Percentiles rank a stretch among this genome's conserved stretches.
Evolutionary conservation across 768 basidiomycete genomes (phyloP).

Genomic region (Collybia nuda): DNA sequence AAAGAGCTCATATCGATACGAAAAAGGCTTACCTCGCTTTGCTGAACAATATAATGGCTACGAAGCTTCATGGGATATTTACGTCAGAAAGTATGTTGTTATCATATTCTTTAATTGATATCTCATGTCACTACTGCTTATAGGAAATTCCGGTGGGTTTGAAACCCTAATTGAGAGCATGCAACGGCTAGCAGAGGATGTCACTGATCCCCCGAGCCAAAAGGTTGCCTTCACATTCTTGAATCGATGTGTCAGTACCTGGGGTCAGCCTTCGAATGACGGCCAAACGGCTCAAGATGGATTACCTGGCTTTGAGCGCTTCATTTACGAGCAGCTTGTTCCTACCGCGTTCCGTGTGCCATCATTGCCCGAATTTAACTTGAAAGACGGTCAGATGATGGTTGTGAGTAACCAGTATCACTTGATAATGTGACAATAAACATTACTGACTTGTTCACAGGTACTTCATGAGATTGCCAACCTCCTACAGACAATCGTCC

Average conservation of each 20-base stretch:
- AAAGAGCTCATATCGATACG: constrained; percentile 72
- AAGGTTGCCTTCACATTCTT: constrained; percentile 83
- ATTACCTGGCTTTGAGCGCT: constrained; percentile 89
- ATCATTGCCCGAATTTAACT: constrained; percentile 76
- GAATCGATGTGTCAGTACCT: constrained; percentile 60
- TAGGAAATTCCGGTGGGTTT: constrained; percentile 55
- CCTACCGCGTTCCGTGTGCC: constrained; percentile 83
- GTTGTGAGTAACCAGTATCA: constrained; percentile 51
- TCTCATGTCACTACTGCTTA: constrained; percentile 1
- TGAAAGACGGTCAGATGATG: constrained; percentile 85
- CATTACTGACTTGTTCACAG: constrained; percentile 35
- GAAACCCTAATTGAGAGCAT: constrained; percentile 78
- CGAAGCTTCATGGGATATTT: constrained; percentile 82
- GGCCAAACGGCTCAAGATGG: constrained; percentile 32
- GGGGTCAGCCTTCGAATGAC: constrained; percentile 58
- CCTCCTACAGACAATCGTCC: constrained; percentile 76
- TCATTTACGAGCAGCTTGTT: constrained; percentile 85
- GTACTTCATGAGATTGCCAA: constrained; percentile 88
- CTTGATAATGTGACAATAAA: not conserved
- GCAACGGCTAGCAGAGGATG: constrained; percentile 69
- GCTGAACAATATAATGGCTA: constrained; percentile 75
- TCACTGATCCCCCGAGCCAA: constrained; percentile 74
- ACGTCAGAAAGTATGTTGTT: constrained; percentile 76
- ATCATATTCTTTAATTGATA: not conserved
- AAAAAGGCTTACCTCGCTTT: constrained; percentile 88